Percentiles rank a stretch among this genome's conserved stretches.
Conservation (phyloP, 495 filamentous ascomycete genomes). For the Daldinia decipiens region DNA sequence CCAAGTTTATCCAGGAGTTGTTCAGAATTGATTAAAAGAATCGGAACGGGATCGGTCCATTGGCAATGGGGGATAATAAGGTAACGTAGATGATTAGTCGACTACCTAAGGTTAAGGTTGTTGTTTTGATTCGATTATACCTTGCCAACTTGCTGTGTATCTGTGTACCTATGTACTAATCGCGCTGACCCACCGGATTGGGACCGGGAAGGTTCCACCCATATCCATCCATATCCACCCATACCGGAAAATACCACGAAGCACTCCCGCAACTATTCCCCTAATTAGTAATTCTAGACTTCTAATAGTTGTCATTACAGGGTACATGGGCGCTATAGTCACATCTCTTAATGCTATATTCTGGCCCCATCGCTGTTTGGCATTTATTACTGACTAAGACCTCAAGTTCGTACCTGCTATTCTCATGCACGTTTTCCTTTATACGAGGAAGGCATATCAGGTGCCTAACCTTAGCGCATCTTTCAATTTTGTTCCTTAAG, state of each 20-base stretch:
- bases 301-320: conserved; percentile 17
- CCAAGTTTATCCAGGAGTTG: conserved; percentile 9
- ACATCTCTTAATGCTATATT: conserved; percentile 19
- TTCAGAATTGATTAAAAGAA: conserved; percentile 13
- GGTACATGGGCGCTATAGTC: conserved; percentile 31
- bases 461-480: not conserved
- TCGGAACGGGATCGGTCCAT: conserved; percentile 19
- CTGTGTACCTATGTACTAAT: not conserved
- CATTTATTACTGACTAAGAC: not conserved
- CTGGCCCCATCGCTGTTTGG: not conserved
- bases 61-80: conserved; percentile 7
- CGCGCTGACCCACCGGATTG: conserved; percentile 30
- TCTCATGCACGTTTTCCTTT: not conserved
- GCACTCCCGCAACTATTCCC: not conserved
- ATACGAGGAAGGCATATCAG: conserved; percentile 7
- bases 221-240: too few relatives aligned
- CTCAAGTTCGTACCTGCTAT: not conserved
- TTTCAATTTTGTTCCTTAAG: too few relatives aligned
- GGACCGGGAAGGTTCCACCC: conserved; percentile 31
- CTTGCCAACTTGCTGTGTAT: not conserved
- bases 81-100: conserved; percentile 4
- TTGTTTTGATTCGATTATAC: conserved; percentile 15
- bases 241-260: not conserved
- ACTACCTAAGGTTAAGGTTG: too few relatives aligned
- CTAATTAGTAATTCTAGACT: conserved; percentile 16